Evolutionary conservation across 2,329 filamentous ascomycete species (phyloP), one percentile per base, ranked within the genome.

Genomic region (Stachybotrys chartarum): DNA sequence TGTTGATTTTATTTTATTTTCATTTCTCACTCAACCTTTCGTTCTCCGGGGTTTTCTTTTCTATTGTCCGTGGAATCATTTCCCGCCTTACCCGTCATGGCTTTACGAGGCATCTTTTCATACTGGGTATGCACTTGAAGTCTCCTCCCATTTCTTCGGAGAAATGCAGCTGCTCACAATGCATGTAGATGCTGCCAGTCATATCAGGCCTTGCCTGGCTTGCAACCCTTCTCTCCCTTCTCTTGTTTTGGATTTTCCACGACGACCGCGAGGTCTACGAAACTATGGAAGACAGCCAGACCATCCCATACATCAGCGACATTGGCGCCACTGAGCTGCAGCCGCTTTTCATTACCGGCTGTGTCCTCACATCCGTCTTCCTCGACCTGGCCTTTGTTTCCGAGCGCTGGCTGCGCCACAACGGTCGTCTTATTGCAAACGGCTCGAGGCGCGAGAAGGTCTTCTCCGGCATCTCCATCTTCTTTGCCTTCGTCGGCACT

Each of bases 401-500:
- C 14, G 93, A 97, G 74, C 85, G 92, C 58, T 94, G 86, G 83
- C 79, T 97, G 53, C 86, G 93, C 50, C 92, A 97, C 72, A 79
- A 77, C 24, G 90, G 91, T 7, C 85, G 90, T 14, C 79, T 97
- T 31, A 83, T 86, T 2, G 87, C 83, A 59, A 96, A 97, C 72
- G 73, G 80, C 11, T 84, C 81, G 7, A 62, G 65, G 8, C 74
- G 70, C 56, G 85, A 92, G 67, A 90, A 87, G 70, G 63, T 84
- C 5, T 76, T 90, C 18, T 83, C 78, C 6, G 70, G 67, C 1
- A 69, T 88, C 48, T 81, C 80, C 49, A 89, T 92, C 51, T 48
- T 85, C 32, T 84, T 86, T 58, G 88, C 91, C 11, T 67, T 93
- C 47, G 72, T 86, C 30, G 94, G 94, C 53, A 91, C 90, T 0